Conservation (phyloP, 2,329 filamentous ascomycete species). For the Aspergillus udagawae region DNA sequence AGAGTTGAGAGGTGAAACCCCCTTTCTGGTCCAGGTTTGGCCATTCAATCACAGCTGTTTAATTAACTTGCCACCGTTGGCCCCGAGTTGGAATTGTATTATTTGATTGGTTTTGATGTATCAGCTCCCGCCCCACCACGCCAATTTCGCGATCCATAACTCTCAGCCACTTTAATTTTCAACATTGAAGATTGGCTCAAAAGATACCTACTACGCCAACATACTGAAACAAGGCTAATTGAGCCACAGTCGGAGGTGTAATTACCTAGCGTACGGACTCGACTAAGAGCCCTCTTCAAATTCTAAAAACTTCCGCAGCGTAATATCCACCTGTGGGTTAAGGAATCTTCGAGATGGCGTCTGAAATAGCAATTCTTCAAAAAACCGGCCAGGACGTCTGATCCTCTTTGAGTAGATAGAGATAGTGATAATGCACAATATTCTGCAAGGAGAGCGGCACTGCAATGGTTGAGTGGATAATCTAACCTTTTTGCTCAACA, state of each 20-base stretch:
- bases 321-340: not conserved
- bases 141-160: not conserved
- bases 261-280: not conserved
- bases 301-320: not conserved
- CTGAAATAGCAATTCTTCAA: not conserved
- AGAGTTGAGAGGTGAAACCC: not conserved
- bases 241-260: not conserved
- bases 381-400: not conserved
- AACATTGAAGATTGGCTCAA: not conserved
- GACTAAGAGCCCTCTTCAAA: not conserved
- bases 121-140: not conserved
- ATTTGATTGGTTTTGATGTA: not conserved
- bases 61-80: not conserved
- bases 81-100: not conserved
- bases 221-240: not conserved
- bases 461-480: not conserved
- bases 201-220: not conserved
- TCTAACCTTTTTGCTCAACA: not conserved
- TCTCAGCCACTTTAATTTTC: not conserved
- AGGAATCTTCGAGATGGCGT: not conserved
- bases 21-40: not conserved
- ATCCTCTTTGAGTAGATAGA: not conserved
- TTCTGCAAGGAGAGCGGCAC: not conserved
- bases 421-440: not conserved
- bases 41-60: no score